These are phyloP conservation scores for Limnomonas spitsbergensis DNA, from an alignment of 139 green algal genomes.

Conservation along the genomic window DNA sequence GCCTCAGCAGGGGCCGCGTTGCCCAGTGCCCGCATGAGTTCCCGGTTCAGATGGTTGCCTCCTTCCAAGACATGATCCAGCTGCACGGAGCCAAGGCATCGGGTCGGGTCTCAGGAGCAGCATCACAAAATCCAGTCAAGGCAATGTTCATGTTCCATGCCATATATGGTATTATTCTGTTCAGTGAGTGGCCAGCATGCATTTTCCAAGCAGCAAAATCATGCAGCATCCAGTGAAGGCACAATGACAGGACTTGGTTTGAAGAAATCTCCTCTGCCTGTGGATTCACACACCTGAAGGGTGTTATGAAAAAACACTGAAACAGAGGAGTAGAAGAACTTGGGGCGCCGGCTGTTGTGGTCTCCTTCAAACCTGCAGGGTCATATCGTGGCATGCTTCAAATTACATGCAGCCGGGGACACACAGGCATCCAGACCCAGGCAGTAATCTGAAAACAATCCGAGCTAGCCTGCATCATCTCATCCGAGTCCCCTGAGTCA, in stretches of 20 bases:
- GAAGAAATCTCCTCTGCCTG: neutral
- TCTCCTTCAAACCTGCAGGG: constrained; percentile 80
- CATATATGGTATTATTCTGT: too few species aligned
- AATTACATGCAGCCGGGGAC: too few species aligned
- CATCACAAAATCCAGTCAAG: neutral
- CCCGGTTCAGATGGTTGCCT: constrained; percentile 16
- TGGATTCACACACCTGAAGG: constrained; percentile 36
- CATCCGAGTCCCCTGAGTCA: too few species aligned
- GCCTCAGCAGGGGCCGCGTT: neutral
- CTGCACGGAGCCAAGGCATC: constrained; percentile 1
- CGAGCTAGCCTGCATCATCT: too few species aligned
- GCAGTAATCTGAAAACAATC: too few species aligned
- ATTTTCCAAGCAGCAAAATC: neutral
- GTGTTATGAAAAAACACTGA: constrained; percentile 85
- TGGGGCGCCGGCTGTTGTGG: constrained; percentile 86
- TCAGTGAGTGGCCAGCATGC: too few species aligned
- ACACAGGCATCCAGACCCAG: too few species aligned
- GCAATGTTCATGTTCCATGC: too few species aligned
- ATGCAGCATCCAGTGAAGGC: neutral
- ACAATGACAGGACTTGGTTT: too few species aligned
- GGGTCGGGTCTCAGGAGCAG: neutral
- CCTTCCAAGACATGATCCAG: constrained; percentile 45
- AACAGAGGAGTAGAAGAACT: constrained; percentile 82
- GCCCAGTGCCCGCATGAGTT: neutral
- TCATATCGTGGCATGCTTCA: too few species aligned